phyloP scores from a whole-genome alignment of 768 basidiomycete genomes.

The Tulasnella sp. region DNA sequence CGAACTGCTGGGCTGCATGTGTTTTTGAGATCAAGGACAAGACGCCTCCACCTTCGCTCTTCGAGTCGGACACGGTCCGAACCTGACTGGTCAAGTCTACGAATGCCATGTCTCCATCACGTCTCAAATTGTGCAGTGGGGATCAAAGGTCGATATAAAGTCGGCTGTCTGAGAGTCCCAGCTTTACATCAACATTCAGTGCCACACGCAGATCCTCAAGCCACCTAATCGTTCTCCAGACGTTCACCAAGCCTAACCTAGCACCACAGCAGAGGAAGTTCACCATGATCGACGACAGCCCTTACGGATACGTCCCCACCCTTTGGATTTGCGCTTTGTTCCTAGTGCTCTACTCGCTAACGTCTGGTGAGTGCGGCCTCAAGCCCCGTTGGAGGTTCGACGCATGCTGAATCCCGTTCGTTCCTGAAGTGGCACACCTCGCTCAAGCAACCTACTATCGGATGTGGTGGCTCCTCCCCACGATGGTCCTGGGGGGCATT shows the following conservation, averaged over 20 bases:
- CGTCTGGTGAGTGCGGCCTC: neutral
- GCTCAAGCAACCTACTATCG: constrained; percentile 39
- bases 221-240: neutral
- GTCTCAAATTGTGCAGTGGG: neutral
- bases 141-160: neutral
- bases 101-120: neutral
- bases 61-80: no score
- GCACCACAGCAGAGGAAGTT: no score
- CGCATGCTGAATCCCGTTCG: constrained; percentile 16
- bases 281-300: constrained; percentile 20
- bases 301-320: constrained; percentile 41
- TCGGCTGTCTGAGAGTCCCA: neutral
- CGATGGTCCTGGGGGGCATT: constrained; percentile 41
- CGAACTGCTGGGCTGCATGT: no score
- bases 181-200: neutral
- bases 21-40: no score
- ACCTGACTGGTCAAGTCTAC: no score
- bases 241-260: neutral
- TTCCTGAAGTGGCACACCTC: constrained; percentile 43
- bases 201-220: neutral
- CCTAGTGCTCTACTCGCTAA: constrained; percentile 33
- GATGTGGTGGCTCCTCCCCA: constrained; percentile 48
- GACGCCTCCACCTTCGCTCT: no score
- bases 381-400: neutral
- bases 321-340: constrained; percentile 35